Conservation (phyloP, 106 monocot species). For the Platanthera guangdongensis region DNA sequence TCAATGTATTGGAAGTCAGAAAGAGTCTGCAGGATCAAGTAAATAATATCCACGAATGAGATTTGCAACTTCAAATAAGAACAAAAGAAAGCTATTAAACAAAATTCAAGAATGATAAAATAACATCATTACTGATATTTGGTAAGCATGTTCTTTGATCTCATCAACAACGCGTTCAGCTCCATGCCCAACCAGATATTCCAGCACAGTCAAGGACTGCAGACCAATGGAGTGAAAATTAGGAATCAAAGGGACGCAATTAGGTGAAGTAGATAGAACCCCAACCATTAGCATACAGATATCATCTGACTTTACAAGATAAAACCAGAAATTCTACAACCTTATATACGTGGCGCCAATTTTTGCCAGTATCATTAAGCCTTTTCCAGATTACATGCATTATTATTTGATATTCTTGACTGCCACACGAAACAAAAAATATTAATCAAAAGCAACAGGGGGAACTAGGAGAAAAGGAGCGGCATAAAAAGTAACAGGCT, state of each 20-base stretch:
- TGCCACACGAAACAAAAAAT: conserved; percentile 21
- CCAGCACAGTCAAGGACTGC: conserved; percentile 76
- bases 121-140: conserved; percentile 56
- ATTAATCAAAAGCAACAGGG: not conserved
- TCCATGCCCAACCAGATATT: conserved; percentile 91
- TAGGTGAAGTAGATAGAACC: not conserved
- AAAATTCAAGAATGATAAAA: not conserved
- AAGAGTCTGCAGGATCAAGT: conserved; percentile 43
- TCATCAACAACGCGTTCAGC: conserved; percentile 90
- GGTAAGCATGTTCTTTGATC: conserved; percentile 75
- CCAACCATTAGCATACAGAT: not conserved
- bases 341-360: conserved; percentile 98
- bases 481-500: conserved; percentile 4
- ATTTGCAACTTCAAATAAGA: not conserved
- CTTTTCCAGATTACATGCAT: conserved; percentile 95
- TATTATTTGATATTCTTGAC: conserved; percentile 85
- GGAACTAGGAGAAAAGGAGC: not conserved
- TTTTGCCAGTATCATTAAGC: conserved; percentile 92
- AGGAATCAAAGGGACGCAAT: not conserved
- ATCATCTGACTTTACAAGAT: not conserved
- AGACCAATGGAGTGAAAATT: conserved; percentile 3
- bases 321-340: conserved; percentile 13
- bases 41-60: not conserved
- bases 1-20: conserved; percentile 93
- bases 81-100: not conserved